Conservation (phyloP, 225 moss, liverwort and hornwort species). For the Physcomitrium patens region DNA sequence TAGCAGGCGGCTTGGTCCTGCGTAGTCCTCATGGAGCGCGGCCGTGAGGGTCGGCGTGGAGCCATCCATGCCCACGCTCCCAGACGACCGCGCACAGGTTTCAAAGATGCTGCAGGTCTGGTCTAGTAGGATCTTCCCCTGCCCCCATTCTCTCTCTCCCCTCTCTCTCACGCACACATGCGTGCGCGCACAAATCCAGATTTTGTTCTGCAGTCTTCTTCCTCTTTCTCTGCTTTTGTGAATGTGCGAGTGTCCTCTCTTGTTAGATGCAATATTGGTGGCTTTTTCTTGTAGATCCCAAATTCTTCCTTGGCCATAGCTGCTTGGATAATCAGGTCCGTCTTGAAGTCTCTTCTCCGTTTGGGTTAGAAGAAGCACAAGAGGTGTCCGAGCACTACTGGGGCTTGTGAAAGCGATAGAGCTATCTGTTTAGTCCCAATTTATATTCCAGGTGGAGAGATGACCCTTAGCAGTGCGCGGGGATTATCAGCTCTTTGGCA, state of each 20-base stretch:
- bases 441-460: background rate
- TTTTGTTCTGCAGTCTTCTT: slow-evolving; percentile 31
- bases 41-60: slow-evolving; percentile 86
- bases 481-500: background rate
- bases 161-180: too few relatives aligned
- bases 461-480: background rate
- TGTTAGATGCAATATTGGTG: slow-evolving; percentile 23
- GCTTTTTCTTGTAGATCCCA: slow-evolving; percentile 36
- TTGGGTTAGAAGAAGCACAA: too few relatives aligned
- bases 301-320: slow-evolving; percentile 22
- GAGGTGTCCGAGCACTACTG: background rate
- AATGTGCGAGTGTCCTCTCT: background rate
- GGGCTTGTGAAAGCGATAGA: background rate
- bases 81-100: slow-evolving; percentile 89
- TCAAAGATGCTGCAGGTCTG: slow-evolving; percentile 89
- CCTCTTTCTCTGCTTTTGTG: background rate
- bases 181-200: slow-evolving; percentile 27
- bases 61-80: slow-evolving; percentile 72
- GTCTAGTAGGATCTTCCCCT: slow-evolving; percentile 3
- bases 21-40: slow-evolving; percentile 80
- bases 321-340: background rate
- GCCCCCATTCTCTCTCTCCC: background rate
- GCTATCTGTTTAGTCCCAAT: background rate
- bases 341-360: too few relatives aligned
- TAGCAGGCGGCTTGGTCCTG: slow-evolving; percentile 32